Evolutionary conservation across 2,329 filamentous ascomycete genomes (phyloP).

Genomic region (Xylariaceae sp.): DNA sequence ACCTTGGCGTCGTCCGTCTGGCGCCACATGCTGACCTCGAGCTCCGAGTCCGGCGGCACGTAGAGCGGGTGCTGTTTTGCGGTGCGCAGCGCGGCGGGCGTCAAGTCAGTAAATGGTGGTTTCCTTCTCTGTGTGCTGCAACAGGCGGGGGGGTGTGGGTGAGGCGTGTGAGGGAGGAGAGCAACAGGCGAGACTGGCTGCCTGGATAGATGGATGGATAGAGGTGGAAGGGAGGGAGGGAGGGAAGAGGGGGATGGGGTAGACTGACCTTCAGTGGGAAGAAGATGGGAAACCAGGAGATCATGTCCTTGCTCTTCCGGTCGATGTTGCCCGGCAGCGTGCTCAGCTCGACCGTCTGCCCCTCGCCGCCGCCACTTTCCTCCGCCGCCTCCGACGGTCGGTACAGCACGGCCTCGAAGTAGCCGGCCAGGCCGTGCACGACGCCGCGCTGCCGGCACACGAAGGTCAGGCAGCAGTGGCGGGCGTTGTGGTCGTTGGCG

Average conservation of each 20-base stretch:
- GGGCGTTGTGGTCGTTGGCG: conserved; percentile 83
- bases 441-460: conserved; percentile 71
- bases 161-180: too few species aligned
- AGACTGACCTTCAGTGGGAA: conserved; percentile 80
- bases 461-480: conserved; percentile 73
- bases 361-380: conserved; percentile 28
- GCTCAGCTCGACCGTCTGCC: conserved; percentile 69
- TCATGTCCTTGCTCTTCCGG: conserved; percentile 92
- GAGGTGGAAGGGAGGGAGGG: background rate
- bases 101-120: conserved; percentile 2
- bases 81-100: too few species aligned
- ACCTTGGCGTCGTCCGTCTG: conserved; percentile 93
- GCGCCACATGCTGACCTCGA: conserved; percentile 91
- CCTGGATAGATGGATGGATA: too few species aligned
- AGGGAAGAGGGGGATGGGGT: background rate
- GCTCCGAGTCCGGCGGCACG: conserved; percentile 73
- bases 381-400: conserved; percentile 31
- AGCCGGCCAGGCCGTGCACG: conserved; percentile 85
- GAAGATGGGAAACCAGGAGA: conserved; percentile 98
- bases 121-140: too few species aligned
- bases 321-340: conserved; percentile 91
- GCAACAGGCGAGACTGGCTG: too few species aligned
- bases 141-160: too few species aligned
- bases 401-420: conserved; percentile 96
- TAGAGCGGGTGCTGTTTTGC: conserved; percentile 67